Evolutionary conservation across 2,329 filamentous ascomycete genomes (phyloP).

Genomic region (Beauveria sp.): DNA sequence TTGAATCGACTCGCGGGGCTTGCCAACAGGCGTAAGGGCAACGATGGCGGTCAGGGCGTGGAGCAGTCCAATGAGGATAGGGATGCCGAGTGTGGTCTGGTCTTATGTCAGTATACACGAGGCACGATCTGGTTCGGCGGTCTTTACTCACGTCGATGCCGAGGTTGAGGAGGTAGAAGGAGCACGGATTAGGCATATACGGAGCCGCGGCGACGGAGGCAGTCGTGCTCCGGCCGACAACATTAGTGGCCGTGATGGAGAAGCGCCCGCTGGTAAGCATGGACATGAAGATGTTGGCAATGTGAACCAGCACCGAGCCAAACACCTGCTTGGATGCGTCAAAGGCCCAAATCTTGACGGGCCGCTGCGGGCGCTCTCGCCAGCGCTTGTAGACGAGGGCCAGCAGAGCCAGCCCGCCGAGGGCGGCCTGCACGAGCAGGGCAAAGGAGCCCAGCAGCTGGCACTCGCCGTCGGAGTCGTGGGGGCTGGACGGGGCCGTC

Average conservation of each 20-base stretch:
- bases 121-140: not conserved
- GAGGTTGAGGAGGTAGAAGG: constrained; percentile 89
- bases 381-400: constrained; percentile 90
- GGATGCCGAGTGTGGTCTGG: constrained; percentile 91
- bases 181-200: constrained; percentile 76
- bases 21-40: constrained; percentile 67
- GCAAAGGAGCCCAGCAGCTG: constrained; percentile 84
- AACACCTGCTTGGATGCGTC: constrained; percentile 97
- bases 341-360: constrained; percentile 95
- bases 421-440: constrained; percentile 77
- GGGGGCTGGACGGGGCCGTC: not conserved
- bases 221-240: not conserved
- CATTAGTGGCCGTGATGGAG: constrained; percentile 37
- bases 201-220: constrained; percentile 1
- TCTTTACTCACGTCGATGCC: constrained; percentile 76
- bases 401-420: constrained; percentile 74
- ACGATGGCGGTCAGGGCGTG: constrained; percentile 67
- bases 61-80: constrained; percentile 84
- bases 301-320: constrained; percentile 82
- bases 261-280: constrained; percentile 89
- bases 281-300: constrained; percentile 91
- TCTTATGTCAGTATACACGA: not conserved
- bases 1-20: constrained; percentile 79
- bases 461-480: constrained; percentile 65
- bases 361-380: constrained; percentile 83